phyloP scores from a whole-genome alignment of 805 yeast genomes.

The Lipomyces chichibuensis region DNA sequence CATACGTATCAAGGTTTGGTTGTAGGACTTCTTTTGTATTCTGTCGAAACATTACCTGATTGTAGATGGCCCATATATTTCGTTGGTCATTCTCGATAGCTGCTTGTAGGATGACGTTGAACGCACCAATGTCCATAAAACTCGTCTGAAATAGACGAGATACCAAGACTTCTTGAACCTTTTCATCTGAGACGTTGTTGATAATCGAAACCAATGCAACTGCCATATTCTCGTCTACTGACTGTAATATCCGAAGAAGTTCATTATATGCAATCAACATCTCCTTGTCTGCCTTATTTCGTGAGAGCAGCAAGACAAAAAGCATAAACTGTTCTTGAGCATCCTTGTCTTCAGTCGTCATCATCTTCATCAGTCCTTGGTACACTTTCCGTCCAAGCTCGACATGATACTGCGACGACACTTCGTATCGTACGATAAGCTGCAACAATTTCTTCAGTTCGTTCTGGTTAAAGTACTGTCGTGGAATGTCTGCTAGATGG shows the following conservation, averaged over 20 bases:
- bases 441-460: slow-evolving; percentile 22
- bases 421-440: slow-evolving; percentile 15
- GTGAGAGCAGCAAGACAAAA: slow-evolving; percentile 23
- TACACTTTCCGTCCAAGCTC: slow-evolving; percentile 30
- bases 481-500: slow-evolving; percentile 3
- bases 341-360: not conserved
- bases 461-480: slow-evolving; percentile 12
- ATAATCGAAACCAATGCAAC: slow-evolving; percentile 30
- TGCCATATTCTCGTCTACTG: slow-evolving; percentile 22
- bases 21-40: not conserved
- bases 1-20: slow-evolving; percentile 33
- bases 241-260: slow-evolving; percentile 13
- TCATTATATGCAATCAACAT: slow-evolving; percentile 29
- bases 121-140: slow-evolving; percentile 25
- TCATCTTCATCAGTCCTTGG: slow-evolving; percentile 13
- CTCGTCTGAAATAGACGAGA: slow-evolving; percentile 12
- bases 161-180: slow-evolving; percentile 24
- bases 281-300: slow-evolving; percentile 30
- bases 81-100: slow-evolving; percentile 26
- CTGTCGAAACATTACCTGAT: not conserved
- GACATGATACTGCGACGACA: slow-evolving; percentile 27
- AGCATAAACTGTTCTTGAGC: slow-evolving; percentile 29
- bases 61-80: slow-evolving; percentile 26
- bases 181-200: slow-evolving; percentile 22
- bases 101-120: slow-evolving; percentile 31